Percentiles rank a stretch among this genome's conserved stretches.
Conservation (phyloP, 176 grass and related monocot species). For the Dendrocalamus sinicus region DNA sequence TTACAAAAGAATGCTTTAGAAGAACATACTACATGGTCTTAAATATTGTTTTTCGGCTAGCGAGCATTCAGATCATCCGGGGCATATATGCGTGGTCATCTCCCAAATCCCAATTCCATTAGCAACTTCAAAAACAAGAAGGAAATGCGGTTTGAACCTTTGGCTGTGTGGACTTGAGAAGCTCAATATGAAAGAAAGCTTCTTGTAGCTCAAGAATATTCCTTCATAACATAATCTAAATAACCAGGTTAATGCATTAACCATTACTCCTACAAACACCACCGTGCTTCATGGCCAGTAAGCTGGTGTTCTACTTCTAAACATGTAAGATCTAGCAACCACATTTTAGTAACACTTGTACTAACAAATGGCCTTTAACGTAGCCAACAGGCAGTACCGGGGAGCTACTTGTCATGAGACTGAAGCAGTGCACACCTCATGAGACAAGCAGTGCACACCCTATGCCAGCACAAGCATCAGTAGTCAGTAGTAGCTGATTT, state of each 20-base stretch:
- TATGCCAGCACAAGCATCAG: no score
- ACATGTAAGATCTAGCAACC: not conserved
- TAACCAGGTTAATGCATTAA: slow-evolving; percentile 5
- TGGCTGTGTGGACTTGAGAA: not conserved
- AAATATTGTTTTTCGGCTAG: not conserved
- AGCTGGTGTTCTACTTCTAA: not conserved
- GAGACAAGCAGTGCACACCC: no score
- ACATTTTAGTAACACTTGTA: not conserved
- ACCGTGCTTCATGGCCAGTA: slow-evolving; percentile 21
- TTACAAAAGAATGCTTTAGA: not conserved
- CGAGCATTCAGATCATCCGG: not conserved
- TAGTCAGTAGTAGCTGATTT: no score
- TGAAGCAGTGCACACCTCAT: no score
- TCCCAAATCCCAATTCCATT: not conserved
- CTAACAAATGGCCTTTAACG: not conserved
- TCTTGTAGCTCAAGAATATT: not conserved
- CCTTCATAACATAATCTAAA: not conserved
- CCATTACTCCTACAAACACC: not conserved
- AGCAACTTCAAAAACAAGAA: not conserved
- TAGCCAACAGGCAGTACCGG: no score
- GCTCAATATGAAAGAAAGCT: not conserved
- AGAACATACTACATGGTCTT: slow-evolving; percentile 10
- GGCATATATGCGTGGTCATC: no score
- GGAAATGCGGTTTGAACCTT: not conserved
- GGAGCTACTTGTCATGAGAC: no score